A percentile compares a stretch with the other conserved stretches of the same genome.
Evolutionary conservation across 768 basidiomycete genomes (phyloP).

Genomic region (Lactarius psammicola): DNA sequence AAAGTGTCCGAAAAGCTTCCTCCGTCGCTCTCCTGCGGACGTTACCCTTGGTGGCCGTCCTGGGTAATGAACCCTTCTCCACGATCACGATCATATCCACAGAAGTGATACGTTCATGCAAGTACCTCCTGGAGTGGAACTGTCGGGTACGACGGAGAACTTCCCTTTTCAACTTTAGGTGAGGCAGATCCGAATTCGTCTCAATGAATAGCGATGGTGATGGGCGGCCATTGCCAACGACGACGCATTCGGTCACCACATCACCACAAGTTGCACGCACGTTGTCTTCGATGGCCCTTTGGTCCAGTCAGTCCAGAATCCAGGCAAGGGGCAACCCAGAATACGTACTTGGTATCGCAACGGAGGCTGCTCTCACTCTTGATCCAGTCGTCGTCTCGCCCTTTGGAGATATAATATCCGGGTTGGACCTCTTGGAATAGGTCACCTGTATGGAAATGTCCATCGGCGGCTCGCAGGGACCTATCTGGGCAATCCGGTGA

Average conservation of each 20-base stretch:
- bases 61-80: slow-evolving; percentile 60
- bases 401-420: slow-evolving; percentile 62
- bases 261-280: slow-evolving; percentile 60
- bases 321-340: not conserved
- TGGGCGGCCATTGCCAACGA: slow-evolving; percentile 73
- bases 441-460: slow-evolving; percentile 79
- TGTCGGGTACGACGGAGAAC: slow-evolving; percentile 69
- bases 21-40: slow-evolving; percentile 76
- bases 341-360: slow-evolving; percentile 65
- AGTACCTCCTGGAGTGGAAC: slow-evolving; percentile 72
- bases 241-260: slow-evolving; percentile 70
- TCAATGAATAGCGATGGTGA: slow-evolving; percentile 78
- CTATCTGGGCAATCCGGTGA: slow-evolving; percentile 68
- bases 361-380: slow-evolving; percentile 76
- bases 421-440: slow-evolving; percentile 64
- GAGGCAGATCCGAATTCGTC: slow-evolving; percentile 47
- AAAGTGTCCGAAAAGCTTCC: slow-evolving; percentile 53
- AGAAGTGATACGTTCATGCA: slow-evolving; percentile 73
- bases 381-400: slow-evolving; percentile 84
- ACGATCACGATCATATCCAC: slow-evolving; percentile 68
- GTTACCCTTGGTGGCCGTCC: slow-evolving; percentile 81
- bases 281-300: slow-evolving; percentile 74
- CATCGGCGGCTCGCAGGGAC: slow-evolving; percentile 58
- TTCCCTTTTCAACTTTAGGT: slow-evolving; percentile 61
- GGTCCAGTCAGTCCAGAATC: not conserved